Base-by-base conservation (phyloP, 768 basidiomycete genomes). In the Leccinellum rugosiceps region DNA sequence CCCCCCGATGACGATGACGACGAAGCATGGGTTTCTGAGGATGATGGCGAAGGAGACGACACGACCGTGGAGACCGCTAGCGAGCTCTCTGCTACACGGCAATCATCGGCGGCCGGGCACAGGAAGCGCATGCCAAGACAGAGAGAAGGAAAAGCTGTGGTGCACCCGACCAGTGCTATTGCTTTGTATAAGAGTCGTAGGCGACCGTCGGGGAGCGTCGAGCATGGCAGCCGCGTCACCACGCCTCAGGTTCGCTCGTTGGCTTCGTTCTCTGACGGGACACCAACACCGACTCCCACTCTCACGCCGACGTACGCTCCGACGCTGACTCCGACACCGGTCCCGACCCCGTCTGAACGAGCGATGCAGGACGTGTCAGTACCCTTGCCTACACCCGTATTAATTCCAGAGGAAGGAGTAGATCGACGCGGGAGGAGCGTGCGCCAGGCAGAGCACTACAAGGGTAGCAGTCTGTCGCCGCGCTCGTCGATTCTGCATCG, bases 1-100 rank as follows among this genome's bases (percentile, higher is more conserved):
- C 53, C 11, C 7, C 41, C 41, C 41, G 41, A 43, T 5, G n/a
- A 43, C 19, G 41, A 19, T 10, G 77, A 79, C 4, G 82, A 78
- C 5, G 85, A 86, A 1, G 87, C 82, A 2, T 88, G 85, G 86
- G 77, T 78, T 17, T 88, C 86, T 6, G 41, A 43, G 3, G 41
- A 43, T 43, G 88, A 90, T 49, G 72, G 67, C 23, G 79, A 77
- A 55, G 71, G 65, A 44, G 65, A 67, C 23, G 60, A 63, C 26
- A 53, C 57, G 3, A 50, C 58, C 31, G 50, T 46, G 41, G 41
- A 43, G 41, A 43, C 41, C 9, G 10, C n/a, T 43, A 19, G 19
- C 9, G 21, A 46, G 14, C 23, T 7, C 58, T 6, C 62, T 26
- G 62, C 58, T 28, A 21, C 23, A 17, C 51, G 32, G 48, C 61